A percentile compares a stretch with the other conserved stretches of the same genome.
These are phyloP conservation scores for Amoeboaphelidium occidentale DNA, from an alignment of 371 early-diverging fungal species.

Conservation along the genomic window DNA sequence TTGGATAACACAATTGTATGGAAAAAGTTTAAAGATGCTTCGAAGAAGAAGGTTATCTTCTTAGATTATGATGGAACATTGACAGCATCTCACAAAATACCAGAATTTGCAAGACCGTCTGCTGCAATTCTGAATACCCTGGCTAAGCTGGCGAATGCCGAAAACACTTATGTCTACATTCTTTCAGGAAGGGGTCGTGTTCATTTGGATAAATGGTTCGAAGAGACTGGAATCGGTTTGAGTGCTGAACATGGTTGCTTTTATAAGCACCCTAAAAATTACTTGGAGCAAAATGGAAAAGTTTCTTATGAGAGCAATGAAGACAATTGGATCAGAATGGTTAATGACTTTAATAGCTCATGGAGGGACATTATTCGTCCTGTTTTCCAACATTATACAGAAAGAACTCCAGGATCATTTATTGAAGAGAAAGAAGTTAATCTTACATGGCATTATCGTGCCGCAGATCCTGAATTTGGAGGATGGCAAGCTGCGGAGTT, in stretches of 20 bases:
- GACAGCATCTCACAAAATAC: slow-evolving; percentile 50
- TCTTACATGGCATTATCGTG: slow-evolving; percentile 27
- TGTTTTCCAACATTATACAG: slow-evolving; percentile 1
- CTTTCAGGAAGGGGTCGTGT: slow-evolving; percentile 59
- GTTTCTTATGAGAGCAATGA: not conserved
- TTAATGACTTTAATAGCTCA: slow-evolving; percentile 49
- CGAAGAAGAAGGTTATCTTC: slow-evolving; percentile 27
- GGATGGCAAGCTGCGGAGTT: not conserved
- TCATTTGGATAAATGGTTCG: slow-evolving; percentile 73
- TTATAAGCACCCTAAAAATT: slow-evolving; percentile 50
- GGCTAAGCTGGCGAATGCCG: slow-evolving; percentile 32
- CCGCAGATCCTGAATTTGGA: slow-evolving; percentile 8
- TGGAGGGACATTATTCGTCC: slow-evolving; percentile 79
- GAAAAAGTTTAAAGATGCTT: slow-evolving; percentile 8
- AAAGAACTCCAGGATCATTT: slow-evolving; percentile 20
- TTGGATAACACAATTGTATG: slow-evolving; percentile 12
- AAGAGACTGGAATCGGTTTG: slow-evolving; percentile 53
- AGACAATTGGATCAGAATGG: slow-evolving; percentile 47
- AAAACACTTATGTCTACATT: slow-evolving; percentile 76
- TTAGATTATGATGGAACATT: slow-evolving; percentile 90
- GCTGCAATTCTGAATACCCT: slow-evolving; percentile 34
- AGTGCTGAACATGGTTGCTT: slow-evolving; percentile 89
- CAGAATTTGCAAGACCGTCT: slow-evolving; percentile 67
- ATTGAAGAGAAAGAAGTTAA: slow-evolving; percentile 31
- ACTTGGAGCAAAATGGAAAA: too few relatives aligned